Conservation (phyloP, 2,329 filamentous ascomycete species). For the Hypoxylon sp. region DNA sequence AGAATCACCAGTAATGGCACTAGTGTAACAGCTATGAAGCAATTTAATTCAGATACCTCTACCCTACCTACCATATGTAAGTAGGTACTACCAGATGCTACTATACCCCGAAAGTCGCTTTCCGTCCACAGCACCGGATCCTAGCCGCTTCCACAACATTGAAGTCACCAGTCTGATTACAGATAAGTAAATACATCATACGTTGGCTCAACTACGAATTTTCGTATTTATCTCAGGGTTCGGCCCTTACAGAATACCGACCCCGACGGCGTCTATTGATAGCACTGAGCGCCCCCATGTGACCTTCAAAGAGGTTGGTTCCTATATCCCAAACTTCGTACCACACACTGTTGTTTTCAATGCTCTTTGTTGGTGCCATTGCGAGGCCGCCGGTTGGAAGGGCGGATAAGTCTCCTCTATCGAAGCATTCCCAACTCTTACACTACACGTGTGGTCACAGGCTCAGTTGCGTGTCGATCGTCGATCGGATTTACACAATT, state of each 20-base stretch:
- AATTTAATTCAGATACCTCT: background rate
- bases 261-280: background rate
- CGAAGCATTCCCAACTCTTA: background rate
- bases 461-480: constrained; percentile 4
- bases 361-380: background rate
- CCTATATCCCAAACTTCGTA: constrained; percentile 9
- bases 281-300: background rate
- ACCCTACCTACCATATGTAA: too few relatives aligned
- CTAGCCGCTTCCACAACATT: background rate
- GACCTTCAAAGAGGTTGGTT: background rate
- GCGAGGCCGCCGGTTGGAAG: background rate
- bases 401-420: background rate
- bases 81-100: too few relatives aligned
- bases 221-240: background rate
- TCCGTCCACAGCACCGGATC: background rate
- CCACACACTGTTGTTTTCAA: constrained; percentile 3
- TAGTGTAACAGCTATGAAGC: background rate
- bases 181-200: background rate
- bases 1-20: background rate
- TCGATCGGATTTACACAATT: constrained; percentile 29
- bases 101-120: too few relatives aligned
- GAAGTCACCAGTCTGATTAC: background rate
- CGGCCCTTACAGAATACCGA: background rate
- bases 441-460: background rate
- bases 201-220: background rate